Evolutionary conservation across 1,284 basidiomycete species (phyloP), one percentile per base, ranked within the genome.

Genomic region (Cutaneotrichosporon sp.): DNA sequence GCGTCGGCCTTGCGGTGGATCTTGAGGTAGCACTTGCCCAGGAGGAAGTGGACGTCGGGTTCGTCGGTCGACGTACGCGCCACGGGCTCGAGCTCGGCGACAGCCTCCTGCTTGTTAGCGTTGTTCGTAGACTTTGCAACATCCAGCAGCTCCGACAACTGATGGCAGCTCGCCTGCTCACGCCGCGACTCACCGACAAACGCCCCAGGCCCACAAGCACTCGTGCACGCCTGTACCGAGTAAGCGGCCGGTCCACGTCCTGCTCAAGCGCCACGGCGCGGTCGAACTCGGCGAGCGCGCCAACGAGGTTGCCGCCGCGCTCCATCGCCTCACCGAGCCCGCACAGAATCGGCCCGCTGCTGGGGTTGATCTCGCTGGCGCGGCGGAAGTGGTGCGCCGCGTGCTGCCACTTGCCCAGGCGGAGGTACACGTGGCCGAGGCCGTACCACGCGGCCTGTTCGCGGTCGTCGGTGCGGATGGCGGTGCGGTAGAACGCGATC

Each of bases 401-500:
- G 64, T 94, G 83, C 57, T 89, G 87, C 66, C 90, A 82, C 82
- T 94, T 95, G 80, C 90, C 94, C 84, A 89, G 90, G 70, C 90
- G 86, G 76, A 94, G 83, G 83, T 95, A 97, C 74, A 92, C 95
- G 54, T 90, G 89, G 58, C 95, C 94, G 69, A 97, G 83, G n/a
- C 95, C 95, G 80, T 97, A 97, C 93, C 94, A 97, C 58, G 95
- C 94, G 81, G 94, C 95, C 80, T 97, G 97, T 79, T 95, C 92
- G 77, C 91, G 87, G 72, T 85, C 81, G 83, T 97, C 92, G 59
- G 88, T 87, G 77, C 90, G 86, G 76, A 97, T 84, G 45, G 94
- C 93, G 57, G 86, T 87, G 75, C 95, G 87, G 79, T 94, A 97
- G 82, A 91, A 94, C 60, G 84, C 86, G 69, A 93, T 87, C 31